Evolutionary conservation across 2,329 filamentous ascomycete genomes (phyloP).

Genomic region (Xylaria sp.): DNA sequence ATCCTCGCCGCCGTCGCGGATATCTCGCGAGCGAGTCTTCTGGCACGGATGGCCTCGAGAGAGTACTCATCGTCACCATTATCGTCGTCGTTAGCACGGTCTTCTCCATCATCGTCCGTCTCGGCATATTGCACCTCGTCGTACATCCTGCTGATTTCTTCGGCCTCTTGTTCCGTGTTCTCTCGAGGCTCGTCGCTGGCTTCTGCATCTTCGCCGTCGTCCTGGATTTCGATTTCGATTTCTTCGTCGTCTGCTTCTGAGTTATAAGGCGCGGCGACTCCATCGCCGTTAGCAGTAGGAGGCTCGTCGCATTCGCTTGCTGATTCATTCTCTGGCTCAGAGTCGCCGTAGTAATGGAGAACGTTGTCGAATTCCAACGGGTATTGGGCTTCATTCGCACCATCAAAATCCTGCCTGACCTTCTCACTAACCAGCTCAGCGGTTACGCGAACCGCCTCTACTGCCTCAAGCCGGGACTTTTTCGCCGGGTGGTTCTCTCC

Average conservation of each 20-base stretch:
- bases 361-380: not conserved
- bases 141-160: not conserved
- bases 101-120: conserved; percentile 1
- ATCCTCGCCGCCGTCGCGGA: conserved; percentile 6
- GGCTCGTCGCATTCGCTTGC: not conserved
- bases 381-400: not conserved
- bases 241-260: not conserved
- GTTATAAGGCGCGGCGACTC: not conserved
- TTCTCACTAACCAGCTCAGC: not conserved
- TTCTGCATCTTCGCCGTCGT: not conserved
- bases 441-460: not conserved
- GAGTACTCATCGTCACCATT: not conserved
- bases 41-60: not conserved
- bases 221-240: not conserved
- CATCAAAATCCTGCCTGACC: not conserved
- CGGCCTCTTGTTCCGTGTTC: conserved; percentile 1
- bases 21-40: not conserved
- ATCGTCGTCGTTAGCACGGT: not conserved
- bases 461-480: not conserved
- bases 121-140: not conserved
- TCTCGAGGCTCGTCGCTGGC: not conserved
- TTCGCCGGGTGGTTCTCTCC: conserved; percentile 6
- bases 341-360: not conserved
- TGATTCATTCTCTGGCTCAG: not conserved
- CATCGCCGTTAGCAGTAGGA: not conserved